These are phyloP conservation scores for Sarcodon aspratus DNA, from an alignment of 768 basidiomycete genomes.

Conservation along the genomic window DNA sequence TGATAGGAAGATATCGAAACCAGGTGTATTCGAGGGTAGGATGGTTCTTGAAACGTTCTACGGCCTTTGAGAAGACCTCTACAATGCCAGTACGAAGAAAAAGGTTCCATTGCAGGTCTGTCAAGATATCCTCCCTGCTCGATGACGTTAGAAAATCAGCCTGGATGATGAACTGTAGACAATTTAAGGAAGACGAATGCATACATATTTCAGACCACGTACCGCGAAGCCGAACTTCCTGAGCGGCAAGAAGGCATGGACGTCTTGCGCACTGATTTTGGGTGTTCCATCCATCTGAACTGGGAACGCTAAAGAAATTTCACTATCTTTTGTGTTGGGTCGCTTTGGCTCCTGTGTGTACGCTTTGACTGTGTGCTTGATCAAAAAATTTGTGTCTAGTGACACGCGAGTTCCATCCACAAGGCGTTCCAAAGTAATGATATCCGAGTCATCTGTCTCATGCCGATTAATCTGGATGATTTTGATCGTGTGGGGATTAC, in stretches of 20 bases:
- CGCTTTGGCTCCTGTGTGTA: constrained; percentile 7
- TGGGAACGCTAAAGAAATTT: constrained; percentile 14
- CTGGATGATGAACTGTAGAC: constrained; percentile 16
- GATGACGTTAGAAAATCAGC: constrained; percentile 18
- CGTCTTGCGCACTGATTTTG: constrained; percentile 5
- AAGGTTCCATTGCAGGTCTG: constrained; percentile 12
- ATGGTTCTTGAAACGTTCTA: constrained; percentile 7
- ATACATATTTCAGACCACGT: not conserved
- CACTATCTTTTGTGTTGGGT: constrained; percentile 6
- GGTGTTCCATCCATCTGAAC: constrained; percentile 7
- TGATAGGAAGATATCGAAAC: constrained; percentile 14
- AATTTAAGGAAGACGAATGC: not conserved
- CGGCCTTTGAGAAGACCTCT: constrained; percentile 11
- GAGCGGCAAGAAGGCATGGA: constrained; percentile 15
- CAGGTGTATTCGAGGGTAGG: constrained; percentile 11
- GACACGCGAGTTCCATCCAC: too few species aligned
- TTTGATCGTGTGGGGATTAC: not conserved
- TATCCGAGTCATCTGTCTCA: too few species aligned
- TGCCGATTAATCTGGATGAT: too few species aligned
- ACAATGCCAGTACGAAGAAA: constrained; percentile 10
- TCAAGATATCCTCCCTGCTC: constrained; percentile 15
- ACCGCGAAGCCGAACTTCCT: constrained; percentile 13
- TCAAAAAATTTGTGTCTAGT: not conserved
- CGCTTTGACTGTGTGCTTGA: constrained; percentile 7
- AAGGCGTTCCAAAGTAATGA: too few species aligned